Evolutionary conservation across 2,329 filamentous ascomycete species (phyloP), one percentile per base, ranked within the genome.

Genomic region (Aspergillus niger): DNA sequence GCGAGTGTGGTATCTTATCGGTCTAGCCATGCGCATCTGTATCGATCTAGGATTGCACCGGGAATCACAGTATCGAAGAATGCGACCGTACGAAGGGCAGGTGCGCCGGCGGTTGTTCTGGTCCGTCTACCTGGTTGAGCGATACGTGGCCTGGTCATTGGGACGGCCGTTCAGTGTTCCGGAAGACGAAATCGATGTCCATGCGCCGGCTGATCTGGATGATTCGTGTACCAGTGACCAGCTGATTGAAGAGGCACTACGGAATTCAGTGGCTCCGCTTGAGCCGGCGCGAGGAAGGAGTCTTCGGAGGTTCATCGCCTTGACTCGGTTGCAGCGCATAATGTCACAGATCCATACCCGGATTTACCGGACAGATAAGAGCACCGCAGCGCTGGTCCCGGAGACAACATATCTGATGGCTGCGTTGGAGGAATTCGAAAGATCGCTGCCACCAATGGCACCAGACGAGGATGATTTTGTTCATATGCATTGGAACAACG

Each of bases 101-200:
- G 26, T 58, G 15, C 65, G 65, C 2, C 68, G 67, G 11, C 63
- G 73, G n/a, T 59, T 74, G 0, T 75, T 75, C 59, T 75, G 72
- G 73, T 69, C 67, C 49, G 67, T 71, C 7, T 74, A 75, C 38
- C 56, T 72, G 8, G 65, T 72, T 2, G 73, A 75, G 24, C 56
- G 72, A 28, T 67, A 69, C 8, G 66, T 69, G 10, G 64, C 70
- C 3, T 69, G 69, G 56, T 69, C 72, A 0, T 60, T 74, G 0
- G 72, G 72, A 5, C 66, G 72, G 10, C 72, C 72, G 15, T 70
- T 74, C 11, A 71, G 72, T 41, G 73, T 75, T 10, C 60, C 69
- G 2, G 72, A 75, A 39, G 67, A 72, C 44, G 71, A 74, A n/a
- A 73, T 74, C 39, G 71, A 73, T 47, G 68, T 67, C 2, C 65